Evolutionary conservation across 495 filamentous ascomycete species (phyloP), one percentile per base, ranked within the genome.

Genomic region (Pyronema domesticum): DNA sequence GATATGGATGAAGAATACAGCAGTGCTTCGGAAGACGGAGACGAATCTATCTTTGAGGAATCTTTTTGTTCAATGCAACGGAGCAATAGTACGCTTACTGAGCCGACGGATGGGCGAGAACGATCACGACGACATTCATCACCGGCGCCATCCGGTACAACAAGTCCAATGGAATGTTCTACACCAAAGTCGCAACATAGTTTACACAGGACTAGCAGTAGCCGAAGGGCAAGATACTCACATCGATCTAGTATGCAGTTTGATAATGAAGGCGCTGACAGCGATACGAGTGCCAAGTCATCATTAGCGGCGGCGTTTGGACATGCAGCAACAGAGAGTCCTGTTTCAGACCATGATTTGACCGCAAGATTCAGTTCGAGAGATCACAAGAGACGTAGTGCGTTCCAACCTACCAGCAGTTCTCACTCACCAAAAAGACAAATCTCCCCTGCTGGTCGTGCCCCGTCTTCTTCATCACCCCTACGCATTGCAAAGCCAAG

Each of bases 151-250:
- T 85, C 93, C 0, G 76, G 86, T 55, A 93, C 93, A 1, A 93
- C 78, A 59, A 98, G 93, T 61, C 91, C 91, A 1, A 79, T 82
- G 70, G 89, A 93, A 70, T 87, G 83, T 50, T 84, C 85, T 17
- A 98, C 91, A 18, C 91, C 91, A 10, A 80, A 85, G 57, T 96
- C 89, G 3, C 81, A 91, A 57, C 79, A 79, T 37, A 86, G 85
- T 53, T 74, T 37, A 79, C 81, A 36, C 75, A 58, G 60, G 51
- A 53, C 55, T 17, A 36, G 23, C 23, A 30, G 23, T 19, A 55
- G 46, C 46, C 58, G 49, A 35, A 53, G 54, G 19, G 55, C 51
- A 11, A 62, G 54, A 23, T 46, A 56, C 19, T 18, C 55, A 19
- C 57, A 65, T 47, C 63, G 55, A 45, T 47, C 51, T 40, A 66